Percentiles rank a stretch among this genome's conserved stretches.
These are phyloP conservation scores for Lentinula raphanica DNA, from an alignment of 768 basidiomycete species.

Conservation along the genomic window DNA sequence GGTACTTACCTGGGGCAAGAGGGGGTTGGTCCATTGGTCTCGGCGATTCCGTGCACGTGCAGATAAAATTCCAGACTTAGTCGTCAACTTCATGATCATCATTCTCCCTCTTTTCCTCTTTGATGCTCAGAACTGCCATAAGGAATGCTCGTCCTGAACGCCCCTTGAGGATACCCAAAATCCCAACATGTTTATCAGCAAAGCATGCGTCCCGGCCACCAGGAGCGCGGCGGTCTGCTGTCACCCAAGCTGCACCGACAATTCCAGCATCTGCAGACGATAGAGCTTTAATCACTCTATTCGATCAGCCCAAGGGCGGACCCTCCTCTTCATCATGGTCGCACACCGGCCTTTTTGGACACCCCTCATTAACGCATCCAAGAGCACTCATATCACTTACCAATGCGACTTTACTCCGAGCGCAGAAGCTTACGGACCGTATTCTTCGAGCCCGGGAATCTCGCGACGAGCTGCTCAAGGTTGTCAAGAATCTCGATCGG, in stretches of 20 bases:
- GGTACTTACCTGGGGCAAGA: slow-evolving; percentile 4
- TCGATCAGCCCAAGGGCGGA: slow-evolving; percentile 55
- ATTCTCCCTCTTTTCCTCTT: slow-evolving; percentile 7
- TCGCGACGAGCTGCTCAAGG: slow-evolving; percentile 69
- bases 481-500: slow-evolving; percentile 94
- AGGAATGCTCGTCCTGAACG: slow-evolving; percentile 37
- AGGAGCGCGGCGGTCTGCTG: slow-evolving; percentile 20
- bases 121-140: slow-evolving; percentile 40
- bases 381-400: slow-evolving; percentile 66
- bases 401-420: slow-evolving; percentile 74
- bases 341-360: slow-evolving; percentile 80
- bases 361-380: slow-evolving; percentile 67
- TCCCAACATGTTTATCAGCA: slow-evolving; percentile 39
- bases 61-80: background rate
- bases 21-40: background rate
- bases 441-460: slow-evolving; percentile 73
- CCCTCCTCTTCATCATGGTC: slow-evolving; percentile 36
- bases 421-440: slow-evolving; percentile 77
- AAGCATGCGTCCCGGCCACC: slow-evolving; percentile 15
- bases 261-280: slow-evolving; percentile 65
- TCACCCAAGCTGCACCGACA: slow-evolving; percentile 37
- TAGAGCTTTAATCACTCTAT: slow-evolving; percentile 58
- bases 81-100: background rate
- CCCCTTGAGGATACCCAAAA: slow-evolving; percentile 28
- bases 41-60: slow-evolving; percentile 1